Evolutionary conservation across 2,329 filamentous ascomycete species (phyloP), one percentile per base, ranked within the genome.

Genomic region (Aureobasidium sp.): DNA sequence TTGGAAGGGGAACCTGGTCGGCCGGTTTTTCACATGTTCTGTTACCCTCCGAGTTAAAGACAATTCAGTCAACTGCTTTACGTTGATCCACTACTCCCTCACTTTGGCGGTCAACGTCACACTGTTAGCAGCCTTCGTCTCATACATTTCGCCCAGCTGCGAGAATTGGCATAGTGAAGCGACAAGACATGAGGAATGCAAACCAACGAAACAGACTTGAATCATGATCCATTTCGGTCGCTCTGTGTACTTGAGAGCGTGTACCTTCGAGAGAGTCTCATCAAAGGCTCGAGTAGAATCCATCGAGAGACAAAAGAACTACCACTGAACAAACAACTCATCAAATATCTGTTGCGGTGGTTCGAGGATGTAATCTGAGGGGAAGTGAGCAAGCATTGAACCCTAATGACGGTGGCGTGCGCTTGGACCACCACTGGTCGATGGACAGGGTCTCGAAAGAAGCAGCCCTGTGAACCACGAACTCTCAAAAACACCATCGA

Each of bases 401-500:
- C 34, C 49, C 49, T 37, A 15, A 52, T 37, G 34, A 39, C 49
- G 49, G 20, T 51, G 49, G 34, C 49, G 31, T 14, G 49, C 49
- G 51, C 51, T 55, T 42, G 51, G 51, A 55, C 51, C 51, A 55
- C 31, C 15, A 55, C 31, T 9, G 3, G 36, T 36, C 45, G 27
- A 12, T 31, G 41, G 53, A 44, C 53, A 57, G 53, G 53, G 53
- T 57, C 53, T 45, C 27, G 27, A 42, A 36, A 36, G 39, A 57
- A 22, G 53, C 39, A 57, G 53, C 39, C 53, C 31, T 57, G 39
- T 45, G 53, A 45, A 57, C 11, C 53, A 57, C 53, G 11, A 57
- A 45, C 53, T 45, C 27, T 57, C 7, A 25, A n/a, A 45, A 45
- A 57, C 12, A 6, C 36, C 36, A 20, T 41, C 31, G 11, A 45